These are phyloP conservation scores for Eucalyptus pauciflora DNA, from an alignment of 345 rosid species.

Conservation along the genomic window DNA sequence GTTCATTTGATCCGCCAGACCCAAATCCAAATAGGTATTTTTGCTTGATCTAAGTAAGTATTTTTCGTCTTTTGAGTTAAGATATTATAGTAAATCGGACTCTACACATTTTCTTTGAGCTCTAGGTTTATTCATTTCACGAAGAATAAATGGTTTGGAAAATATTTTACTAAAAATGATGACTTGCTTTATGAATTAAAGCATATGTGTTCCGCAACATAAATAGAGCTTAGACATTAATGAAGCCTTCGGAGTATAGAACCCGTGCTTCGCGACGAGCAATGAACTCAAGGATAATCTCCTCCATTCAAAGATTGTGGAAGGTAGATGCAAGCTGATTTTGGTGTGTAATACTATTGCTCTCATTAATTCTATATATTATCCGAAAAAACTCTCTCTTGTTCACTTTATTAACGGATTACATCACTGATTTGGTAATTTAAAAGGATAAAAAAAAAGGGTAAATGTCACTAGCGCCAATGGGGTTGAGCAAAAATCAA, in stretches of 20 bases:
- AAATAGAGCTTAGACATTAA: no score
- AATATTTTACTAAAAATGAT: no score
- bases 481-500: no score
- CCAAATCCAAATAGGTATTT: background rate
- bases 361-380: no score
- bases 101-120: no score
- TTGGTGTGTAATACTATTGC: background rate
- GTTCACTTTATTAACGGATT: no score
- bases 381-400: no score
- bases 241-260: background rate
- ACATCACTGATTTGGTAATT: background rate
- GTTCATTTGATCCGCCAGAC: background rate
- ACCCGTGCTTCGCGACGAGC: fast-evolving
- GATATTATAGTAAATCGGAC: fast-evolving
- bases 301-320: background rate
- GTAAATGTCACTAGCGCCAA: background rate
- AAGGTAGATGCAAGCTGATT: background rate
- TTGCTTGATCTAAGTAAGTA: background rate
- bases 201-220: no score
- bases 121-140: fast-evolving
- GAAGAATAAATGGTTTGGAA: fast-evolving
- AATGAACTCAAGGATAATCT: background rate
- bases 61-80: background rate
- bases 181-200: fast-evolving
- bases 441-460: background rate